Percentiles rank a stretch among this genome's conserved stretches.
Evolutionary conservation across 2,329 filamentous ascomycete species (phyloP).

Genomic region (Fusarium sp.): DNA sequence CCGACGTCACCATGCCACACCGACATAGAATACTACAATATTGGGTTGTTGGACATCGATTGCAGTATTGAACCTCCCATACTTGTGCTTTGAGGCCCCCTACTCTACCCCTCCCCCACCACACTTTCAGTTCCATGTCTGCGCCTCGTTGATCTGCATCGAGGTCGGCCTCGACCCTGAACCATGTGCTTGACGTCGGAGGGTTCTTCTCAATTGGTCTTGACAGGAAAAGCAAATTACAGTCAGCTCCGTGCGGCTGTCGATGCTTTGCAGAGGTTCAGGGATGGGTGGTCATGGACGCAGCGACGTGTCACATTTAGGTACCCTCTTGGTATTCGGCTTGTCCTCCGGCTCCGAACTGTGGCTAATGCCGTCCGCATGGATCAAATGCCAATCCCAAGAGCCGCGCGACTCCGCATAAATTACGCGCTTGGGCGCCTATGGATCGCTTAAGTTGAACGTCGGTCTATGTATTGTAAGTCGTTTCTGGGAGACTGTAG

Average conservation of each 20-base stretch:
- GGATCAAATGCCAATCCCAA: background rate
- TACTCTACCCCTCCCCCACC: background rate
- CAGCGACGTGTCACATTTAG: conserved; percentile 16
- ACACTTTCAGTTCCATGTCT: background rate
- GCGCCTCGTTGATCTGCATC: background rate
- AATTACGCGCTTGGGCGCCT: background rate
- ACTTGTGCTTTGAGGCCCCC: conserved; percentile 1
- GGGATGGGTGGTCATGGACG: background rate
- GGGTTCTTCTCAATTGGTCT: background rate
- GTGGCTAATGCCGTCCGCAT: background rate
- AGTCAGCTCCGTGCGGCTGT: background rate
- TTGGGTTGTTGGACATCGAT: background rate
- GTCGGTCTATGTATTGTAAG: background rate
- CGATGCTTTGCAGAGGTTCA: conserved; percentile 11
- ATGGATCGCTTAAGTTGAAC: background rate
- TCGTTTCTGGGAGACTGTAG: background rate
- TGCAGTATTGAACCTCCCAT: background rate
- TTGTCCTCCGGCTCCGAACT: background rate
- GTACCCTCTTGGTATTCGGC: background rate
- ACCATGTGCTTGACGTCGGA: background rate
- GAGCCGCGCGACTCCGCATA: background rate
- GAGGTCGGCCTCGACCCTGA: background rate
- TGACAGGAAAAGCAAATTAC: conserved; percentile 23
- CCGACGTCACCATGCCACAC: background rate
- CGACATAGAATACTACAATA: background rate